Base-by-base conservation (phyloP, 352 stramenopile species). In the Phytophthora parvispora region DNA sequence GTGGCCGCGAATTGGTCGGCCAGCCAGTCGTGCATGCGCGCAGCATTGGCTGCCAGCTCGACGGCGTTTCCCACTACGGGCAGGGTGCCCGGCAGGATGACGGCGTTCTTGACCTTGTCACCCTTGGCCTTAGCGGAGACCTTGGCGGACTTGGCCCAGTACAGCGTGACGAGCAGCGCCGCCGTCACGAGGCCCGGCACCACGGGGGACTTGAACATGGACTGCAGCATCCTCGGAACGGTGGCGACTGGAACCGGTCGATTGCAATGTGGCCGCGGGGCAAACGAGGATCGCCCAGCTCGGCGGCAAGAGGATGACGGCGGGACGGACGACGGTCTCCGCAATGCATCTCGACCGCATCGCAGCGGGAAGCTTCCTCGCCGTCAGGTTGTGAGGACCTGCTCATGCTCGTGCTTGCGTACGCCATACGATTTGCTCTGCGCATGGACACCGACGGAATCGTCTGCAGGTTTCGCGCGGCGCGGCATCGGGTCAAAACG, bases 61-160 rank as follows among this genome's bases (percentile, higher is more conserved):
- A 81, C 28, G 22, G 78, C 81, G 28, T 86, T 86, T 40, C 77
- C 73, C 34, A 89, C 59, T 6, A 89, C 25, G 2, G 78, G 81
- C 1, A 89, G 51, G 7, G 76, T 85, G 16, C 43, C 73, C 24
- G 63, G 67, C 34, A 81, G 45, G 9, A 69, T 47, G 16, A 76
- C 54, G 36, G 65, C 65, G 28, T 57, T 27, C 52, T 78, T 78
- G 36, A 70, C 54, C 29, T 74, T 67, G 24, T 67, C 59, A 62
- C 54, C 59, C 31, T 72, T 60, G 50, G n/a, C 18, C 22, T 67
- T 61, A 47, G 27, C 27, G 45, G 61, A 57, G 28, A 50, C 36
- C 52, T 68, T 72, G 47, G 10, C 15, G 15, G 48, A 48, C 56
- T 72, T 75, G 56, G 68, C 27, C 36, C 53, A 65, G 49, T 63